Percentiles rank a stretch among this genome's conserved stretches.
phyloP scores from a whole-genome alignment of 2,329 filamentous ascomycete genomes.

The Cladosporium sp. region DNA sequence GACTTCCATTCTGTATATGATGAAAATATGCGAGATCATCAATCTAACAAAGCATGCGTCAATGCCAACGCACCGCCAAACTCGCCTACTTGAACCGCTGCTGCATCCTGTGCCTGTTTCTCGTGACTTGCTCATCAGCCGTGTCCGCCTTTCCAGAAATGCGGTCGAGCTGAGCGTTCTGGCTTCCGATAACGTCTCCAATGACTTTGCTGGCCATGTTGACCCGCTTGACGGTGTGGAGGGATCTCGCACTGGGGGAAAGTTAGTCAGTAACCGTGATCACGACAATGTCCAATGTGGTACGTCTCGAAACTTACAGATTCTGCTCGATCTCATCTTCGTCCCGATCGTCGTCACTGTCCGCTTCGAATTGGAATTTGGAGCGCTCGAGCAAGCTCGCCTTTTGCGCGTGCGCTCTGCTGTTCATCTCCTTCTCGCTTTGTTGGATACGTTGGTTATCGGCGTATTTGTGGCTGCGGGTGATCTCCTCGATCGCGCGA shows the following conservation, averaged over 20 bases:
- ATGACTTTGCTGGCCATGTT: constrained; percentile 72
- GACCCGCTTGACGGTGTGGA: constrained; percentile 62
- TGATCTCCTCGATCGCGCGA: constrained; percentile 35
- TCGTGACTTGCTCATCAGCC: constrained; percentile 75
- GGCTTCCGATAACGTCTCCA: constrained; percentile 67
- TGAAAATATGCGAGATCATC: too few species aligned
- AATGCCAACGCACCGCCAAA: too few species aligned
- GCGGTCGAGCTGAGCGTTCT: constrained; percentile 73
- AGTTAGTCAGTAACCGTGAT: background rate
- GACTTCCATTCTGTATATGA: too few species aligned
- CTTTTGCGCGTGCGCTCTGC: constrained; percentile 45
- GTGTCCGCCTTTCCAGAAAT: constrained; percentile 68
- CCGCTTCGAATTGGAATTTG: constrained; percentile 77
- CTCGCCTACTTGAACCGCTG: background rate
- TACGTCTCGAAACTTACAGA: constrained; percentile 29
- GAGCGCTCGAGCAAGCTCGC: constrained; percentile 43
- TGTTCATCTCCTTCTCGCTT: constrained; percentile 51
- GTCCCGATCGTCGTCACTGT: constrained; percentile 65
- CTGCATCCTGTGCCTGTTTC: constrained; percentile 52
- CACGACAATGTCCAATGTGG: too few species aligned
- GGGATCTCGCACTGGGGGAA: constrained; percentile 46
- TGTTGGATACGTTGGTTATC: constrained; percentile 53
- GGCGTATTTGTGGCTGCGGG: constrained; percentile 58
- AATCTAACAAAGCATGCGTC: too few species aligned
- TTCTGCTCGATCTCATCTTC: constrained; percentile 42